phyloP scores from a whole-genome alignment of 768 basidiomycete species.

The Tricholoma furcatifolium region DNA sequence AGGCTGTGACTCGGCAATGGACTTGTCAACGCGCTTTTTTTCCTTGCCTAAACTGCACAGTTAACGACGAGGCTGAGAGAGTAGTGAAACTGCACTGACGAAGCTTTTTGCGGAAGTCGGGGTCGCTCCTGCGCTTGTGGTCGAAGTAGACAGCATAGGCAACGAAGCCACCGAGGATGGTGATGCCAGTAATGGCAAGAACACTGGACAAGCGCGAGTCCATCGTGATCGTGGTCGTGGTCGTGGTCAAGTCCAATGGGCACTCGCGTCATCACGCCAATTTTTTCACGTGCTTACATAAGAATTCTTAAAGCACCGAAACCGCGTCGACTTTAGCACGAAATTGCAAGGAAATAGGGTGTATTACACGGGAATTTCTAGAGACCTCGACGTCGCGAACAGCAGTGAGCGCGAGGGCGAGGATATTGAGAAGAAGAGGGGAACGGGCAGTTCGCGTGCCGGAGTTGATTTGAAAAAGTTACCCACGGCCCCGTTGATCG shows the following conservation, averaged over 20 bases:
- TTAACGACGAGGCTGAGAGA: slow-evolving; percentile 12
- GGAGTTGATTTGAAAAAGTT: slow-evolving; percentile 28
- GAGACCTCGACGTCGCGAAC: neutral
- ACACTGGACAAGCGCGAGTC: slow-evolving; percentile 36
- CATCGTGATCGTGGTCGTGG: slow-evolving; percentile 35
- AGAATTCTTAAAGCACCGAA: slow-evolving; percentile 9
- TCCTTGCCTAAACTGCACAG: slow-evolving; percentile 71
- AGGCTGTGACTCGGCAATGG: slow-evolving; percentile 45
- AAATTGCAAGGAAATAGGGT: neutral
- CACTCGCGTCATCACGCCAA: slow-evolving; percentile 3
- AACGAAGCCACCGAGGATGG: slow-evolving; percentile 56
- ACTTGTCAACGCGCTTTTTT: slow-evolving; percentile 84
- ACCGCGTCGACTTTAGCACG: neutral
- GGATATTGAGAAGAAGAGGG: neutral
- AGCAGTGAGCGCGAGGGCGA: slow-evolving; percentile 8
- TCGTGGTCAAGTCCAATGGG: slow-evolving; percentile 4
- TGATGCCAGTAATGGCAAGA: slow-evolving; percentile 45
- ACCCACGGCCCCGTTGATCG: slow-evolving; percentile 39
- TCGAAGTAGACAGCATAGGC: slow-evolving; percentile 95
- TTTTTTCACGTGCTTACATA: slow-evolving; percentile 19
- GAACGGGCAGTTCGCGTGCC: slow-evolving; percentile 7
- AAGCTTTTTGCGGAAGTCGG: slow-evolving; percentile 83
- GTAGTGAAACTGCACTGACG: slow-evolving; percentile 50
- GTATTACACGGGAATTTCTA: neutral
- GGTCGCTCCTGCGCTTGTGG: slow-evolving; percentile 87